Percentiles rank a stretch among this genome's conserved stretches.
Conservation (phyloP, 2,329 filamentous ascomycete species). For the Fusarium oligoseptatum region DNA sequence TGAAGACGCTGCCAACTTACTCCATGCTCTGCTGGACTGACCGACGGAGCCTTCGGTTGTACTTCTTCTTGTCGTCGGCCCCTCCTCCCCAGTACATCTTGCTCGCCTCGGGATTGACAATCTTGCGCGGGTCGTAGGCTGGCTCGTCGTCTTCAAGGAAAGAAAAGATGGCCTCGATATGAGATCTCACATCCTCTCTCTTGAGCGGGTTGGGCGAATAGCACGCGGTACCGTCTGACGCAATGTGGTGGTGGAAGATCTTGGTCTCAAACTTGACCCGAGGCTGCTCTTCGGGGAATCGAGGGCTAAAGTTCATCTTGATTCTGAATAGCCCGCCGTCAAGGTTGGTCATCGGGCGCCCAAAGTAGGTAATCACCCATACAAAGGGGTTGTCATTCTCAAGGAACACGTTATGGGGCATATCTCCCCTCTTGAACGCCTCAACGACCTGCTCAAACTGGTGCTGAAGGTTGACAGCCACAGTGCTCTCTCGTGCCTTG, state of each 20-base stretch:
- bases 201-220: constrained; percentile 75
- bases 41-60: constrained; percentile 84
- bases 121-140: constrained; percentile 89
- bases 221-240: constrained; percentile 83
- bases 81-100: constrained; percentile 87
- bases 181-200: constrained; percentile 81
- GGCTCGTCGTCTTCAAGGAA: constrained; percentile 90
- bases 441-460: constrained; percentile 88
- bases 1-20: constrained; percentile 52
- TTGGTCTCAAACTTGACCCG: constrained; percentile 83
- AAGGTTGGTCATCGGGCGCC: constrained; percentile 90
- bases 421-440: constrained; percentile 77
- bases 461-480: constrained; percentile 84
- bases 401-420: constrained; percentile 81
- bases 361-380: constrained; percentile 91
- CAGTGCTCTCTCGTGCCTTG: constrained; percentile 75
- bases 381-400: constrained; percentile 88
- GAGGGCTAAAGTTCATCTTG: constrained; percentile 82
- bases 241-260: constrained; percentile 90
- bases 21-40: constrained; percentile 79
- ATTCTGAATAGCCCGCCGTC: constrained; percentile 92
- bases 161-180: constrained; percentile 86
- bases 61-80: constrained; percentile 81
- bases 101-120: constrained; percentile 88
- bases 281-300: constrained; percentile 90